Evolutionary conservation across 208 protist genomes (phyloP).

Genomic region (Novymonas esmeraldas): DNA sequence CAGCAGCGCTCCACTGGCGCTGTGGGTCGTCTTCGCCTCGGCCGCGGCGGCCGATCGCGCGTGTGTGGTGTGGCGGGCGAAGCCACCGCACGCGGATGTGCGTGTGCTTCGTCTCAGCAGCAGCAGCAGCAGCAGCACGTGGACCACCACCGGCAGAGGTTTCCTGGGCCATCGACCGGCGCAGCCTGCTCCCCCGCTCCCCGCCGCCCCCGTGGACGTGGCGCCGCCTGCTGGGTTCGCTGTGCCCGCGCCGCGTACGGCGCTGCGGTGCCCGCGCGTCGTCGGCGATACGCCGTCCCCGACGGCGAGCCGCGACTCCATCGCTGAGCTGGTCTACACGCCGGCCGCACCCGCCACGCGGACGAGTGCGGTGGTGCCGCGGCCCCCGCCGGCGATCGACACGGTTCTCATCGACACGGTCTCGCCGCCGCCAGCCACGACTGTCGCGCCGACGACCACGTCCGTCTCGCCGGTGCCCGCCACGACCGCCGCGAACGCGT

Average conservation of each 20-base stretch:
- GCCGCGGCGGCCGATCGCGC: conserved; percentile 8
- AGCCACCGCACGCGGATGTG: conserved; percentile 4
- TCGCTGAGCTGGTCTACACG: neutral
- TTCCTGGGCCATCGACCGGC: too few relatives aligned
- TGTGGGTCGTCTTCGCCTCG: conserved; percentile 10
- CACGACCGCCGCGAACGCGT: neutral
- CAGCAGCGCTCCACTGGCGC: neutral
- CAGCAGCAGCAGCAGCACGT: too few relatives aligned
- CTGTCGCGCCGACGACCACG: conserved; percentile 2
- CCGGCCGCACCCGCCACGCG: neutral
- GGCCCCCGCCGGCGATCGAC: conserved; percentile 27
- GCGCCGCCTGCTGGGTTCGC: neutral
- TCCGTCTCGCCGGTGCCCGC: neutral
- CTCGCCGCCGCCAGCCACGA: neutral
- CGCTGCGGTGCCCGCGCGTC: conserved; percentile 16
- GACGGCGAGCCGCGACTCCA: neutral
- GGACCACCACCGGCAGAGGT: too few relatives aligned
- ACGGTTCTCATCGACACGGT: neutral
- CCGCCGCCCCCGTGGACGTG: neutral
- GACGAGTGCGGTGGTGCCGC: conserved; percentile 7
- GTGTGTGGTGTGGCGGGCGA: conserved; percentile 8
- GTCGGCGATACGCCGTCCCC: neutral
- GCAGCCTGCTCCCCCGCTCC: neutral
- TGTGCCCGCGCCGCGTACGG: conserved; percentile 2
- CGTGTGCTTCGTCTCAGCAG: conserved; percentile 12